Evolutionary conservation across 371 early-diverging fungal species (phyloP), one percentile per base, ranked within the genome.

Genomic region (Syncephalastrum sp.): DNA sequence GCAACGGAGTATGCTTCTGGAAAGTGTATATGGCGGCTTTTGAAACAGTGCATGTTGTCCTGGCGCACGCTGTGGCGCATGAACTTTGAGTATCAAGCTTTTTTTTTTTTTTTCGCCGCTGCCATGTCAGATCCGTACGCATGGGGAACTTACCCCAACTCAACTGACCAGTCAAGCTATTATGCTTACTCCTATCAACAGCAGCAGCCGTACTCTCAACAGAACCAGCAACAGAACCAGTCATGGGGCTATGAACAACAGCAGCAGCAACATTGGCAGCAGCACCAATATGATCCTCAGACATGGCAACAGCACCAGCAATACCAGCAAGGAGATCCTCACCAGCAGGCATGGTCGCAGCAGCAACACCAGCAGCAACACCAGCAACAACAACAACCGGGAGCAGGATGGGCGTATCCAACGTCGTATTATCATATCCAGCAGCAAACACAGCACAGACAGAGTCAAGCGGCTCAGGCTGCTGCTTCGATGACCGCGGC

Each of bases 381-480:
- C 12, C 56, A 55, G 12, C 47, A 55, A 33, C 38, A 42, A 24
- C 29, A 33, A 16, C 45, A 21, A 29, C 33, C 12, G 38, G 38
- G 38, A 5, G 7, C n/a, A 57, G 50, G 24, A 24, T 27, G 5
- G 12, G 8, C 50, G 25, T 19, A 21, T 27, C 49, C 48, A 17
- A 14, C 56, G 6, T 48, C 56, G 21, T 57, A 69, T 16, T 51
- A 69, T 15, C 63, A 66, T 10, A 46, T 68, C 12, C 71, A 71
- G 19, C 65, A 71, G 42, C 71, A 65, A 46, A 62, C 69, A 19
- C 74, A 74, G 13, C 68, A 68, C 43, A 55, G 60, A 21, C 65
- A 69, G 5, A 54, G 44, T 0, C 42, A 59, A 19, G 69, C 54
- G 16, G 69, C 69, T 23, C 29, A 59, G 15, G 70, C 70, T 29